Evolutionary conservation across 108 stramenopile genomes (phyloP), one percentile per base, ranked within the genome.

Genomic region (Nannochloropsis gaditana): DNA sequence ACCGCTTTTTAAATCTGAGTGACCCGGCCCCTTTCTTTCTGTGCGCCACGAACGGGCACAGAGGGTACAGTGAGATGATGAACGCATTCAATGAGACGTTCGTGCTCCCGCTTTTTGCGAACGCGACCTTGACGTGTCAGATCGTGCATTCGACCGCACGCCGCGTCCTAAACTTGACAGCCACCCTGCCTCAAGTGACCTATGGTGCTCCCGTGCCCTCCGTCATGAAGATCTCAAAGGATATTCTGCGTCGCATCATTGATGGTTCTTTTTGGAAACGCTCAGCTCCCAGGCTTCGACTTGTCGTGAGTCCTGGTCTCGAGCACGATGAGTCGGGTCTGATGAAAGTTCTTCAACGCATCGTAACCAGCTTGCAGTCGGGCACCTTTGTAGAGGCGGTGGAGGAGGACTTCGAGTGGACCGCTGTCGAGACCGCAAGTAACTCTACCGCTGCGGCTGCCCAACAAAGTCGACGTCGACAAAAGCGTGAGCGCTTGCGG

Each of bases 331-430:
- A 73, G 59, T n/a, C 15, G 6, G 59, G 19, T n/a, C 59, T 73
- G 19, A 73, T 15, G 59, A 73, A 15, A n/a, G 59, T 73, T 2
- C 59, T 73, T 0, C n/a, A 73, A 4, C 59, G 59, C 59, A 73
- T 73, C 8, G 59, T 73, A 15, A 15, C 19, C 6, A 15, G 59
- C 6, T 73, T 73, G 59, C 59, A n/a, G 15, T n/a, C 59, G 5
- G 59, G 59, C 59, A n/a, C 15, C 19, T 73, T 73, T 73, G 19
- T 73, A n/a, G n/a, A 73, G 19, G 59, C n/a, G 59, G 59, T 73
- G 15, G 59, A 73, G n/a, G 59, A 73, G 59, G 59, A 73, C 59
- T 73, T 73, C n/a, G 59, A 73, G 59, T 73, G 59, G 59, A 8
- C 59, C 19, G 59, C 59, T 73, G 59, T 73, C 59, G 59, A n/a